Evolutionary conservation across 768 basidiomycete genomes (phyloP), one percentile per base, ranked within the genome.

Genomic region (Naganishia kalamii): DNA sequence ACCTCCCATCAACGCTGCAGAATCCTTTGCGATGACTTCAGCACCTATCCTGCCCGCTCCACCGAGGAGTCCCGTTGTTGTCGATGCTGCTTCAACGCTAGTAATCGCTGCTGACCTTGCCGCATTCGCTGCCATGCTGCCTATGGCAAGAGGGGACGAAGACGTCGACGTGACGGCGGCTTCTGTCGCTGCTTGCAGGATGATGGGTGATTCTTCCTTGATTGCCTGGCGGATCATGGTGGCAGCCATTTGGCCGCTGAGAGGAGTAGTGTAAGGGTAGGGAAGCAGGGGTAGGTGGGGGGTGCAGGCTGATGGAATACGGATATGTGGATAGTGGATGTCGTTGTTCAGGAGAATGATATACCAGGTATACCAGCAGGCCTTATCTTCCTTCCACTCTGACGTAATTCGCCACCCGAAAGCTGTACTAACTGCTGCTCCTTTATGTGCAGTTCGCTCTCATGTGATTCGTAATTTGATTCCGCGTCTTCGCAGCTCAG

Each of bases 181-280:
- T 40, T 57, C 54, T 23, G 54, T 40, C n/a, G 54, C 54, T 23
- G 54, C 30, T 23, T 57, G 54, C 11, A 57, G 12, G 17, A 57
- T 57, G 4, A 57, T 3, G 5, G 54, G 54, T 1, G 54, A 40
- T 57, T 57, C 54, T 40, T 57, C 54, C 37, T 15, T 57, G 35
- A 57, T 57, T 40, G 54, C 27, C 25, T 57, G 54, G n/a, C 54
- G 35, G 54, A 57, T 57, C 5, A 57, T 19, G 27, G 54, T 40
- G 19, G 54, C 54, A 3, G 54, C 54, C 54, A 57, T 57, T 27
- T 13, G 54, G 51, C n/a, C 19, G 30, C 13, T 35, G 32, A n/a
- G 7, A 8, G 35, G 32, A 33, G 15, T 7, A 35, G 19, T n/a
- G 43, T 8, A 44, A n/a, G 43, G 12, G 43, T 40, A 40, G 7